Evolutionary conservation across 495 filamentous ascomycete genomes (phyloP).

Genomic region (Penicillium waksmanii): DNA sequence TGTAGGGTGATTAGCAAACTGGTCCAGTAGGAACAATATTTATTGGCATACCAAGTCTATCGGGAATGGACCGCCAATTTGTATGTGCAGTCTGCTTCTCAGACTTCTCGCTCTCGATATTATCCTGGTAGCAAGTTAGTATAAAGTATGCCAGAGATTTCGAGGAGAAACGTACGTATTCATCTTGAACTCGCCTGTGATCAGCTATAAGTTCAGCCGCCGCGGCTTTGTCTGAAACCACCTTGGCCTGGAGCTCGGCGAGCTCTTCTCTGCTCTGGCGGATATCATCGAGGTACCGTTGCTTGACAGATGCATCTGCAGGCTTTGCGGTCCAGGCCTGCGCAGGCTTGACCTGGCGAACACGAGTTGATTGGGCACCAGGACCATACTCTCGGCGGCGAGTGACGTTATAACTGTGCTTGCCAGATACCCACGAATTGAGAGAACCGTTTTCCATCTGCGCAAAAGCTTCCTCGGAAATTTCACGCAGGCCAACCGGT

Average conservation of each 20-base stretch:
- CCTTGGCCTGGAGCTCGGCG: constrained; percentile 36
- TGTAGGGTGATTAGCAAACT: constrained; percentile 32
- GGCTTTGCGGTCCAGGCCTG: constrained; percentile 77
- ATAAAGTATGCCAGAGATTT: neutral
- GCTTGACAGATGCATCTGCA: constrained; percentile 64
- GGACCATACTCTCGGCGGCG: constrained; percentile 77
- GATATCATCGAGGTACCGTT: constrained; percentile 49
- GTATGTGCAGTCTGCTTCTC: constrained; percentile 62
- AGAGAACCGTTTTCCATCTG: constrained; percentile 51
- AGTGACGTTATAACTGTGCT: constrained; percentile 58
- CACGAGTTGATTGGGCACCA: constrained; percentile 64
- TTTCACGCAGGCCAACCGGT: constrained; percentile 62
- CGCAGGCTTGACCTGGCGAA: constrained; percentile 57
- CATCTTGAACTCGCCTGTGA: constrained; percentile 23
- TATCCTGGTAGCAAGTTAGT: constrained; percentile 37
- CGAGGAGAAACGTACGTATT: constrained; percentile 41
- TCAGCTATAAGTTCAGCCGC: constrained; percentile 39
- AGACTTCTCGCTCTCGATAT: constrained; percentile 56
- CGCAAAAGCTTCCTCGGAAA: constrained; percentile 65
- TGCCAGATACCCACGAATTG: constrained; percentile 64
- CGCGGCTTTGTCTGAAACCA: constrained; percentile 35
- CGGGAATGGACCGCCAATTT: constrained; percentile 67
- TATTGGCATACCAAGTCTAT: constrained; percentile 65
- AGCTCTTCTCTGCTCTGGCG: constrained; percentile 46
- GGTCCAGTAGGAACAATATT: neutral